Evolutionary conservation across 768 basidiomycete species (phyloP).

Genomic region (Tulasnella sp.): DNA sequence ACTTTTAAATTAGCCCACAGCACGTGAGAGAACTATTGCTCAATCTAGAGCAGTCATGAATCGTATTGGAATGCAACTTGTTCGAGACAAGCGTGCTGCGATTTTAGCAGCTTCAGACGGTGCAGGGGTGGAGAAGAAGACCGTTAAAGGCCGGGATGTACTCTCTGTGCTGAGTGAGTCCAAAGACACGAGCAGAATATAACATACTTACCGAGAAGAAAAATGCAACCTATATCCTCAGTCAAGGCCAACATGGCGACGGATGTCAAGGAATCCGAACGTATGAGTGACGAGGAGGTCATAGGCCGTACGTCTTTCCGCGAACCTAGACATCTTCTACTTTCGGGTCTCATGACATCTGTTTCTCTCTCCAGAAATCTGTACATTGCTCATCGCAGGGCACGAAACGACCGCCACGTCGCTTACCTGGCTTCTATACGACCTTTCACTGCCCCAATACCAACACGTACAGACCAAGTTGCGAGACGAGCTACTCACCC

Average conservation of each 20-base stretch:
- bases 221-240: background rate
- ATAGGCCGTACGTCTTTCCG: conserved; percentile 25
- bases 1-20: background rate
- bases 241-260: conserved; percentile 34
- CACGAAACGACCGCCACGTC: conserved; percentile 48
- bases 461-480: conserved; percentile 48
- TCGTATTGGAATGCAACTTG: background rate
- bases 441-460: conserved; percentile 37
- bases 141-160: background rate
- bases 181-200: background rate
- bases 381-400: conserved; percentile 53
- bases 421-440: conserved; percentile 53
- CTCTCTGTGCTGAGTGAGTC: background rate
- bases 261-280: conserved; percentile 29
- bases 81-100: conserved; percentile 6
- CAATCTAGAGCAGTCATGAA: background rate
- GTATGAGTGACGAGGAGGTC: conserved; percentile 32
- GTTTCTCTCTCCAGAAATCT: conserved; percentile 40
- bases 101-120: background rate
- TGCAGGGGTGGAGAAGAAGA: background rate
- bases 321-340: background rate
- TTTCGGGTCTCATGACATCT: background rate
- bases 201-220: background rate
- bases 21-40: background rate
- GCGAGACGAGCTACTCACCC: conserved; percentile 45